These are phyloP conservation scores for Coniferiporia sulphurascens DNA, from an alignment of 1,284 basidiomycete species.

Conservation along the genomic window DNA sequence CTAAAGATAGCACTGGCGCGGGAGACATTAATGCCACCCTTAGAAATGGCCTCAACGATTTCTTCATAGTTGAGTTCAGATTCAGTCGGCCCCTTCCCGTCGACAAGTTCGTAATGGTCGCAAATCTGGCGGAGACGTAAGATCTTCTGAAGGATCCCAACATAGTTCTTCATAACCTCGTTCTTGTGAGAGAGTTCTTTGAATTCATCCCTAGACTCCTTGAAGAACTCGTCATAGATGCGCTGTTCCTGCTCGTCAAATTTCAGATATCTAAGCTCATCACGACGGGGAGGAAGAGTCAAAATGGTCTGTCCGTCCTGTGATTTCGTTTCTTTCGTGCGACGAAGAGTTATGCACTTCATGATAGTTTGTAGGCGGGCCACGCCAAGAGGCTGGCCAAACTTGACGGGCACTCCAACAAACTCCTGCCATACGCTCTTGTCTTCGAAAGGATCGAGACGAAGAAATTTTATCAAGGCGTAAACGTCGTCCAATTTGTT, in stretches of 20 bases:
- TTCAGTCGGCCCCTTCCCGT: conserved; percentile 56
- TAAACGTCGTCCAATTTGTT: conserved; percentile 98
- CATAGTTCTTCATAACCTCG: conserved; percentile 96
- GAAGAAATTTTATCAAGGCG: conserved; percentile 94
- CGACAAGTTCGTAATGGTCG: conserved; percentile 90
- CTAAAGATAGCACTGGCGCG: conserved; percentile 79
- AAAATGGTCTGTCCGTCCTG: conserved; percentile 84
- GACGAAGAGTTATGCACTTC: conserved; percentile 92
- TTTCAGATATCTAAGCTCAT: conserved; percentile 81
- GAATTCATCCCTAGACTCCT: conserved; percentile 87
- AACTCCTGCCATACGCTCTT: conserved; percentile 91
- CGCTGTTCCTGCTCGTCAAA: conserved; percentile 80
- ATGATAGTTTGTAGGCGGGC: conserved; percentile 95
- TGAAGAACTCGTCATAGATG: conserved; percentile 87
- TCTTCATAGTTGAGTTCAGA: conserved; percentile 63
- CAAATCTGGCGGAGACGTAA: conserved; percentile 95
- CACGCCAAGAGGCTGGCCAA: conserved; percentile 86
- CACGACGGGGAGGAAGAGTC: conserved; percentile 80
- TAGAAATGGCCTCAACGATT: conserved; percentile 66
- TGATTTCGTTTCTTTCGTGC: conserved; percentile 88
- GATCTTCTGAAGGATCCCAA: conserved; percentile 95
- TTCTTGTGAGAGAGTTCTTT: conserved; percentile 80
- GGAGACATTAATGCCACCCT: conserved; percentile 74
- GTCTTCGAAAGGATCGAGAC: conserved; percentile 89
- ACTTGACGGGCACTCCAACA: conserved; percentile 89